Percentiles rank a stretch among this genome's conserved stretches.
Evolutionary conservation across 345 rosid genomes (phyloP).

Genomic region (Euphorbia pulcherrima): DNA sequence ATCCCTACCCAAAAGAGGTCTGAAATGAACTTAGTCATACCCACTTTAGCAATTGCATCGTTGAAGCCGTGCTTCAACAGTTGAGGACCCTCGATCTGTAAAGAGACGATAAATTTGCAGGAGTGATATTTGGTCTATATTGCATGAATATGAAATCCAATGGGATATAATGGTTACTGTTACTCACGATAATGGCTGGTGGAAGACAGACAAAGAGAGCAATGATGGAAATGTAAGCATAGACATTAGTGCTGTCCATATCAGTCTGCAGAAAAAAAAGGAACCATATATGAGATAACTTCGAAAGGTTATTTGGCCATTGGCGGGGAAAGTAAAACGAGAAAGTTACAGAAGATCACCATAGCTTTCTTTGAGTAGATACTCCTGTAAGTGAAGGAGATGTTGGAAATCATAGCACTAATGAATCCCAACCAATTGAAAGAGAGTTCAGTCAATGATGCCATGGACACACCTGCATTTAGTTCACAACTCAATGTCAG

Average conservation of each 20-base stretch:
- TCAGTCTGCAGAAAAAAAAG: constrained; percentile 57
- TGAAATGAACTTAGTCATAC: constrained; percentile 68
- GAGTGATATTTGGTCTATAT: background rate
- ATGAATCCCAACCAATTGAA: constrained; percentile 96
- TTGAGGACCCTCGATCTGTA: constrained; percentile 88
- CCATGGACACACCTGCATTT: constrained; percentile 75
- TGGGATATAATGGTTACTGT: background rate
- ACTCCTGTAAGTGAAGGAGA: constrained; percentile 93
- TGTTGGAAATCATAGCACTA: constrained; percentile 95
- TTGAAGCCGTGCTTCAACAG: constrained; percentile 65
- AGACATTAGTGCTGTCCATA: constrained; percentile 94
- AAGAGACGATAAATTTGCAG: background rate
- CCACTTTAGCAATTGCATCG: constrained; percentile 86
- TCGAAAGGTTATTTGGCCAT: background rate
- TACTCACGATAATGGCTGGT: constrained; percentile 81
- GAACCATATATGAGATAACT: background rate
- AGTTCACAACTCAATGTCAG: background rate
- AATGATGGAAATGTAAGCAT: constrained; percentile 92
- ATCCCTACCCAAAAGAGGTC: constrained; percentile 99
- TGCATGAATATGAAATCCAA: background rate
- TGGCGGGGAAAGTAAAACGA: background rate
- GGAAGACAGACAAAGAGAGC: constrained; percentile 90
- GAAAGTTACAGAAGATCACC: constrained; percentile 41
- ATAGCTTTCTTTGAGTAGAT: constrained; percentile 97
- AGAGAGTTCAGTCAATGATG: constrained; percentile 87